Percentiles rank a stretch among this genome's conserved stretches.
Conservation (phyloP, 257 asterid genomes). For the Solanum tarapatanum region DNA sequence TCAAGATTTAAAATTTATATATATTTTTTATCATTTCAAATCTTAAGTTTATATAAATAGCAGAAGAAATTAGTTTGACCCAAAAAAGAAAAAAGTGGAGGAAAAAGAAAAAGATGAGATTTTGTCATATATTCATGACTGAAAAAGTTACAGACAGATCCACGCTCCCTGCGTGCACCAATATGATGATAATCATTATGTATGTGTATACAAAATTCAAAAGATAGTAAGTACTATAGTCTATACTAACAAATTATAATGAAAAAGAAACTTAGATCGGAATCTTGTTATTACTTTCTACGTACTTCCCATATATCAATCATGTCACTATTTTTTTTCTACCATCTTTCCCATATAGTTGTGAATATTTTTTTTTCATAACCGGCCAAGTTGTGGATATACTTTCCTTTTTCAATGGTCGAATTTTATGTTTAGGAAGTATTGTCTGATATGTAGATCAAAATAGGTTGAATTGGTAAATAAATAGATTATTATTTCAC, state of each 20-base stretch:
- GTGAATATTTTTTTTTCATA: no score
- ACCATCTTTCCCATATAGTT: not conserved
- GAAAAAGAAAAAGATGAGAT: not conserved
- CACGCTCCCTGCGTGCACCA: constrained; percentile 8
- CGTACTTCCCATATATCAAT: not conserved
- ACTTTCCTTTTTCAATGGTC: not conserved
- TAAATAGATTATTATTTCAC: no score
- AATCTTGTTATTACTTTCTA: not conserved
- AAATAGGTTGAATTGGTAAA: not conserved
- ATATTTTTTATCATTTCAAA: not conserved
- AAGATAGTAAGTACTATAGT: not conserved
- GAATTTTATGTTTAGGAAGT: no score
- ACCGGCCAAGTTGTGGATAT: not conserved
- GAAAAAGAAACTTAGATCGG: not conserved
- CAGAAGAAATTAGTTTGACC: not conserved
- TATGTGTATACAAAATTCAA: not conserved
- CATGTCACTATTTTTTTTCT: not conserved
- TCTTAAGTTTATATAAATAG: not conserved
- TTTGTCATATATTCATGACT: not conserved
- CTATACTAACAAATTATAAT: not conserved
- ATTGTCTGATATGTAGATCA: not conserved
- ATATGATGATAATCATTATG: not conserved
- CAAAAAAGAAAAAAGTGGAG: not conserved
- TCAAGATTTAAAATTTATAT: not conserved
- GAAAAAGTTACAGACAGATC: not conserved